phyloP scores from a whole-genome alignment of 169 alveolate species.

The Babesia caballi region DNA sequence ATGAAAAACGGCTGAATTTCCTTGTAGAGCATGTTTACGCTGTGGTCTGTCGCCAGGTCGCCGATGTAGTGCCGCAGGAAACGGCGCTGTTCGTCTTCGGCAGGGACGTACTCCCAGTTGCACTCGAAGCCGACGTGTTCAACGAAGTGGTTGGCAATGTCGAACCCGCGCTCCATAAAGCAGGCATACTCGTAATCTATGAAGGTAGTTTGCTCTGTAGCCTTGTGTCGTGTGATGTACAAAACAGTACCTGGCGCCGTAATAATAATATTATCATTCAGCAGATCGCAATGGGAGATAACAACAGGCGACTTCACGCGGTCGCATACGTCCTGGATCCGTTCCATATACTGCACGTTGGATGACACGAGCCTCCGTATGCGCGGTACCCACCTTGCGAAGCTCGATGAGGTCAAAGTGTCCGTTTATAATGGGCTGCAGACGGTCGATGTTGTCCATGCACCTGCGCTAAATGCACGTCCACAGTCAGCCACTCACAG shows the following conservation, averaged over 20 bases:
- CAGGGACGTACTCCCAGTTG: conserved; percentile 64
- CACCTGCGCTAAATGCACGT: conserved; percentile 40
- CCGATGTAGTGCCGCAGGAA: conserved; percentile 34
- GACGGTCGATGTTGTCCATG: neutral
- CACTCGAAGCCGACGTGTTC: conserved; percentile 68
- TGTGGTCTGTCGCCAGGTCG: conserved; percentile 21
- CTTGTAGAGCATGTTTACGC: conserved; percentile 27
- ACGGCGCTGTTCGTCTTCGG: conserved; percentile 49
- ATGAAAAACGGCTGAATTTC: conserved; percentile 75
- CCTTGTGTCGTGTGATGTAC: conserved; percentile 39
- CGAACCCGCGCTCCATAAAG: conserved; percentile 77
- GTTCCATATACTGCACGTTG: conserved; percentile 24
- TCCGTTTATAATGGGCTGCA: neutral
- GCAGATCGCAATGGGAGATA: conserved; percentile 71
- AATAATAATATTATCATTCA: conserved; percentile 63
- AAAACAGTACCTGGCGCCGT: conserved; percentile 52
- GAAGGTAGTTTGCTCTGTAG: conserved; percentile 42
- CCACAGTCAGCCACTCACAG: conserved; percentile 21
- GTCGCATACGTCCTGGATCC: conserved; percentile 55
- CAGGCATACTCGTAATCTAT: conserved; percentile 76
- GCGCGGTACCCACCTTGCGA: conserved; percentile 12
- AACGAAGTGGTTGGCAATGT: conserved; percentile 76
- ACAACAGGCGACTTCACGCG: conserved; percentile 70
- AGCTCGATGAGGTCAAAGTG: conserved; percentile 21
- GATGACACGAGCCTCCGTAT: neutral